Base-by-base conservation (phyloP, 306 rosid genomes). In the Trifolium repens region DNA sequence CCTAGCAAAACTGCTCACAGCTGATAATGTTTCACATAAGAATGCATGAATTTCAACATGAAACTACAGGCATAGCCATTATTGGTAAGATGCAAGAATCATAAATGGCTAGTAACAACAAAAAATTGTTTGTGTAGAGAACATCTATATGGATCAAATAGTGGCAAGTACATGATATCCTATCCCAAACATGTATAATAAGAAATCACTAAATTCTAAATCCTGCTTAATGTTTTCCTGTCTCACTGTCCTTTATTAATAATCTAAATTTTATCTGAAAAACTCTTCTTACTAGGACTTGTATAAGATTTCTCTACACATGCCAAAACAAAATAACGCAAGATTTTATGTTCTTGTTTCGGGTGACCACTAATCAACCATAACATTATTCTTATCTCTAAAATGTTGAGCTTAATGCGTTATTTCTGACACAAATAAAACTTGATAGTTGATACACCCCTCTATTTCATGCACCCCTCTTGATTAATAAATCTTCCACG, bases 21-120 rank as follows among this genome's bases (percentile, higher is more conserved):
- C 27, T 11, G 15, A 47, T 13, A 49, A 60, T 78, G 72, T 73
- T 61, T 59, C 22, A 19, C 61, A 22, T 3, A n/a, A 39, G 63
- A 64, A 74, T 46, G 17, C 27, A 24, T 46, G 40, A 74, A 35
- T 59, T 78, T 27, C 67, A 77, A 42, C 17, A 77, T 17, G 78
- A 80, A 72, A 71, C 67, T n/a, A 49, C 1, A 35, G 40, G 40
- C 40, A 37, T 37, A 1, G 2, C 42, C 42, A 37, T 9, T 9
- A 42, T 42, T 2, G 9, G 13, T 9, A 9, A 42, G 46, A 42
- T 42, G 46, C 46, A 42, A 9, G 13, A 42, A 42, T 2, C 46
- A 42, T 42, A 42, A 42, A 8, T 42, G 46, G 12, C 3, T 9
- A 37, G 9, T 37, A 37, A 43, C 15, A 30, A 47, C 26, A 47